Conservation (phyloP, 306 rosid species). For the Casuarina equisetifolia region DNA sequence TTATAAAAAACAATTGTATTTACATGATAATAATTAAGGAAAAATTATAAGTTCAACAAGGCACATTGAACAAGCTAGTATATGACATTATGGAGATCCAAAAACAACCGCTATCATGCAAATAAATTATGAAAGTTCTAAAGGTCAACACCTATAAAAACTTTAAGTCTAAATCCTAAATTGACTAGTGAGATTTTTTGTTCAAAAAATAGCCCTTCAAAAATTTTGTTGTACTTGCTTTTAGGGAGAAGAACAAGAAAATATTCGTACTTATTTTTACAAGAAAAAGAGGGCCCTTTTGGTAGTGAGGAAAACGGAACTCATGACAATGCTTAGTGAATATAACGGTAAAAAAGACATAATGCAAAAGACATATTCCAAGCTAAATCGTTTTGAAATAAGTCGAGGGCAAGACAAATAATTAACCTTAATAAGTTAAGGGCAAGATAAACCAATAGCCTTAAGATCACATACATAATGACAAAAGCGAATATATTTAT, state of each 20-base stretch:
- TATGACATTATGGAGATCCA: not conserved
- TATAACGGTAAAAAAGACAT: too few relatives aligned
- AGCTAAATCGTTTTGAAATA: too few relatives aligned
- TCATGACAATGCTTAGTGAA: not conserved
- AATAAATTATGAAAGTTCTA: too few relatives aligned
- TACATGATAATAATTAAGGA: not conserved
- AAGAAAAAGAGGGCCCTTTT: not conserved
- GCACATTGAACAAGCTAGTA: not conserved
- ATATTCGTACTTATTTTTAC: not conserved
- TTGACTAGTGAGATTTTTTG: not conserved
- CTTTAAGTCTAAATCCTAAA: not conserved
- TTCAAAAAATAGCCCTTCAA: too few relatives aligned
- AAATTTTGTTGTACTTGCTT: too few relatives aligned
- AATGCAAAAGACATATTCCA: not conserved
- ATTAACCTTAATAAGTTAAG: too few relatives aligned
- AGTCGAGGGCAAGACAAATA: not conserved
- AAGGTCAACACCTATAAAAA: too few relatives aligned
- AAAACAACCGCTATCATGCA: not conserved
- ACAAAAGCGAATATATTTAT: conserved; percentile 8
- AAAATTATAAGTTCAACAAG: not conserved
- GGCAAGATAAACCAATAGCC: conserved; percentile 9
- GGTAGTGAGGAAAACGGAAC: not conserved
- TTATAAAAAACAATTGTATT: not conserved
- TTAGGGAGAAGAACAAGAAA: not conserved
- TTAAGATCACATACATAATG: not conserved